These are phyloP conservation scores for Linaria vulgaris DNA, from an alignment of 257 asterid genomes.

Conservation along the genomic window DNA sequence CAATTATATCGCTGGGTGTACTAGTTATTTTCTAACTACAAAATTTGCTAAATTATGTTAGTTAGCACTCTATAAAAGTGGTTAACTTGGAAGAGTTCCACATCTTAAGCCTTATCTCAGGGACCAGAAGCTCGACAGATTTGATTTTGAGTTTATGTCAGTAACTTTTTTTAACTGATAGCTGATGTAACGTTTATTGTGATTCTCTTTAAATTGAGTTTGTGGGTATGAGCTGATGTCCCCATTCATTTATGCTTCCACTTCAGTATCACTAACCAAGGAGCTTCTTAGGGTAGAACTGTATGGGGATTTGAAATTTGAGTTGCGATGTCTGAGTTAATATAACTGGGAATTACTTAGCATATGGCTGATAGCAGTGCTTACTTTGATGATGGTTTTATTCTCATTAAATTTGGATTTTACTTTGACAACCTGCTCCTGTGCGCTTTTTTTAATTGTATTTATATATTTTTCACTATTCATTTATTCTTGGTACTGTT, in stretches of 20 bases:
- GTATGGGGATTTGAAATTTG: background rate
- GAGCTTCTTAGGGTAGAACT: conserved; percentile 1
- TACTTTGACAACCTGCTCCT: background rate
- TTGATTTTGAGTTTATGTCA: conserved; percentile 1
- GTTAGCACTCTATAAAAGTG: no score
- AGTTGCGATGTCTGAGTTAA: conserved; percentile 8
- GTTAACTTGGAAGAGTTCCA: background rate
- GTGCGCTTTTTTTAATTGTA: background rate
- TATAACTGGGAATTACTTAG: background rate
- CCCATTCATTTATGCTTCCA: conserved; percentile 1
- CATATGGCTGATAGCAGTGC: background rate
- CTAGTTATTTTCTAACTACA: background rate
- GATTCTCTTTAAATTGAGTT: background rate
- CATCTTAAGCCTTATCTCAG: background rate
- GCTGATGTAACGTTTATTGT: background rate
- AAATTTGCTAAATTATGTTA: conserved; percentile 6
- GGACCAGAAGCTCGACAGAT: background rate
- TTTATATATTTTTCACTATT: background rate
- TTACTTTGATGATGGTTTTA: conserved; percentile 8
- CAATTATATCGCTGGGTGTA: background rate
- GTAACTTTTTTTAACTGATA: background rate
- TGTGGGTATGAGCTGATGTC: background rate
- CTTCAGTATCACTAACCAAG: conserved; percentile 17
- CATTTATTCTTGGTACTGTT: background rate
- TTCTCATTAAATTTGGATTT: conserved; percentile 4